Percentiles rank a stretch among this genome's conserved stretches.
phyloP scores from a whole-genome alignment of 1,139 yeast species.

The Chernovozyma aurita region DNA sequence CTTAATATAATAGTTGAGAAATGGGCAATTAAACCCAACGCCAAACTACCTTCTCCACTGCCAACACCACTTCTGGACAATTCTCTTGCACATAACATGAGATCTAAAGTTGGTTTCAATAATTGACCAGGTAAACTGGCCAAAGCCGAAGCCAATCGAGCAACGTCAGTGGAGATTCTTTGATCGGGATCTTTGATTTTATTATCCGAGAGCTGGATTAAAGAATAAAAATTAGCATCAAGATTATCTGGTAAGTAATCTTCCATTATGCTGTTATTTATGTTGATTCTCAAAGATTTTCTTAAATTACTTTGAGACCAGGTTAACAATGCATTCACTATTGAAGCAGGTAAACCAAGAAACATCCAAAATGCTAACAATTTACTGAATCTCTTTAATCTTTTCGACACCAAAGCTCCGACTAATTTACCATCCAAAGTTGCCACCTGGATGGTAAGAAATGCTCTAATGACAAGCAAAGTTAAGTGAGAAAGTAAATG shows the following conservation, averaged over 20 bases:
- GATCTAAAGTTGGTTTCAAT: conserved; percentile 79
- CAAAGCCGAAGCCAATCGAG: conserved; percentile 67
- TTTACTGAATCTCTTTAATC: conserved; percentile 58
- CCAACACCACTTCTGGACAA: conserved; percentile 72
- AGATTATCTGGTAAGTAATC: conserved; percentile 63
- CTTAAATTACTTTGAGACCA: conserved; percentile 72
- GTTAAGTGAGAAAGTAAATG: conserved; percentile 54
- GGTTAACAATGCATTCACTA: conserved; percentile 68
- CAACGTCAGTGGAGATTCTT: conserved; percentile 73
- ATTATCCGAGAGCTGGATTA: conserved; percentile 53
- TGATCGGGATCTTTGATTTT: conserved; percentile 75
- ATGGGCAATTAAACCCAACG: conserved; percentile 78
- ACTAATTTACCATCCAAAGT: conserved; percentile 83
- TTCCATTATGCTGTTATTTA: conserved; percentile 61
- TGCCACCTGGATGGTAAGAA: conserved; percentile 78
- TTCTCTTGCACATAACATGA: conserved; percentile 78
- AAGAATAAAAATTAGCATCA: conserved; percentile 42
- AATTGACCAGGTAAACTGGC: conserved; percentile 82
- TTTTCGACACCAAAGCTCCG: conserved; percentile 73
- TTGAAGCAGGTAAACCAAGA: conserved; percentile 82
- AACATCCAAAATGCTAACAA: conserved; percentile 76
- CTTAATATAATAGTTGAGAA: conserved; percentile 70
- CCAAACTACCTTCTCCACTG: conserved; percentile 79
- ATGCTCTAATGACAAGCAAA: conserved; percentile 64
- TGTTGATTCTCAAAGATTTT: conserved; percentile 57